Base-by-base conservation (phyloP, 345 rosid species). In the Turritis glabra region DNA sequence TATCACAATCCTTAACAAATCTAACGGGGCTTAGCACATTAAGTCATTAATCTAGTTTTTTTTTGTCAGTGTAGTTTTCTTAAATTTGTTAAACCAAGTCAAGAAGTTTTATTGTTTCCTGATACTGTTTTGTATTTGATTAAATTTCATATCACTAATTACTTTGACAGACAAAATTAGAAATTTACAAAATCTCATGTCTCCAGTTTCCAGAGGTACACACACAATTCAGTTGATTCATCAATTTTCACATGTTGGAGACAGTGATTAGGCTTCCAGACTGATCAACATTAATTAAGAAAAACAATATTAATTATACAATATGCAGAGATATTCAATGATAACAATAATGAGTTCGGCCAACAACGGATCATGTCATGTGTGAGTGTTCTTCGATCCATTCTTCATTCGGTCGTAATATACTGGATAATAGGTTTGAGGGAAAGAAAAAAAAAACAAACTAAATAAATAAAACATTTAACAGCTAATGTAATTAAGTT, bases 211-310 rank as follows among this genome's bases (percentile, higher is more conserved):
- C 22, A 38, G 41, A 72, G 62, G 14, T 22, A 22, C 7, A 11
- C 32, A 58, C 26, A 50, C n/a, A 25, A 18, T 37, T 26, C 30
- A 50, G 51, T 27, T 54, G 52, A 15, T 13, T 38, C 43, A 72
- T 61, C 22, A 64, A 41, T 21, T 73, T 40, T 22, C 54, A 73
- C 64, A 53, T 73, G 77, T 41, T 64, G 64, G 46, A 32, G 46
- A 32, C 46, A 52, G 71, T 73, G 64, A 73, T 64, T 64, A 54
- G 77, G 56, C 70, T 73, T 73, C 54, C 44, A 64, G 64, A 43
- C 15, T 53, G 15, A 73, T 23, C n/a, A 63, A 73, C 71, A 73
- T 41, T 53, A 41, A 73, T 8, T 51, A 61, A 37, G 41, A 19
- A 53, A 61, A 19, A 9, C 10, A 44, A 47, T 46, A 22, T n/a